Percentiles rank a stretch among this genome's conserved stretches.
phyloP scores from a whole-genome alignment of 352 stramenopile genomes.

The Phytophthora ramorum region DNA sequence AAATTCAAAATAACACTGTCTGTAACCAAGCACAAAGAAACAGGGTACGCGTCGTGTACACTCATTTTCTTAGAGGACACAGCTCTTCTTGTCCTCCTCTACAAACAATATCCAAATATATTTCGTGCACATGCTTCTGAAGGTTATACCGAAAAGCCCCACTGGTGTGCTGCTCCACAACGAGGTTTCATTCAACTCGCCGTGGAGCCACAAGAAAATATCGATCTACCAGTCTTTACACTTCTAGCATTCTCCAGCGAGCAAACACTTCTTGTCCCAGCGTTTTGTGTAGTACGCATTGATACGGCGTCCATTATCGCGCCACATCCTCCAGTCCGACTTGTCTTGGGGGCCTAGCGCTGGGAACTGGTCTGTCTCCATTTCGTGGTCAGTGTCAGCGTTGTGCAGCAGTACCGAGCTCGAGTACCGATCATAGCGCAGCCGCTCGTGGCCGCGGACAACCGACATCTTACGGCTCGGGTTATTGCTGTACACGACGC shows the following conservation, averaged over 20 bases:
- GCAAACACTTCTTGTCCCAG: slow-evolving; percentile 50
- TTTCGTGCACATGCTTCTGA: no score
- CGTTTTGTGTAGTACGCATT: slow-evolving; percentile 66
- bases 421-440: slow-evolving; percentile 52
- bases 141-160: no score
- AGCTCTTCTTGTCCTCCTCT: no score
- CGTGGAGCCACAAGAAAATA: no score
- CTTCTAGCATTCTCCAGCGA: slow-evolving; percentile 32
- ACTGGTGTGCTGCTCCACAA: no score
- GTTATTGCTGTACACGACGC: slow-evolving; percentile 66
- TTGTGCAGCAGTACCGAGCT: slow-evolving; percentile 49
- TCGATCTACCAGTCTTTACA: not conserved
- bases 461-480: slow-evolving; percentile 50
- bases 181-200: no score
- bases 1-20: no score
- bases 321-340: slow-evolving; percentile 16
- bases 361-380: slow-evolving; percentile 43
- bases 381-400: slow-evolving; percentile 47
- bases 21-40: no score
- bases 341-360: slow-evolving; percentile 23
- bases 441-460: slow-evolving; percentile 42
- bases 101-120: no score
- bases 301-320: slow-evolving; percentile 40
- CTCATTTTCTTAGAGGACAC: no score
- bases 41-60: no score